These are phyloP conservation scores for Monilinia fructicola DNA, from an alignment of 2,329 filamentous ascomycete genomes.

Conservation along the genomic window DNA sequence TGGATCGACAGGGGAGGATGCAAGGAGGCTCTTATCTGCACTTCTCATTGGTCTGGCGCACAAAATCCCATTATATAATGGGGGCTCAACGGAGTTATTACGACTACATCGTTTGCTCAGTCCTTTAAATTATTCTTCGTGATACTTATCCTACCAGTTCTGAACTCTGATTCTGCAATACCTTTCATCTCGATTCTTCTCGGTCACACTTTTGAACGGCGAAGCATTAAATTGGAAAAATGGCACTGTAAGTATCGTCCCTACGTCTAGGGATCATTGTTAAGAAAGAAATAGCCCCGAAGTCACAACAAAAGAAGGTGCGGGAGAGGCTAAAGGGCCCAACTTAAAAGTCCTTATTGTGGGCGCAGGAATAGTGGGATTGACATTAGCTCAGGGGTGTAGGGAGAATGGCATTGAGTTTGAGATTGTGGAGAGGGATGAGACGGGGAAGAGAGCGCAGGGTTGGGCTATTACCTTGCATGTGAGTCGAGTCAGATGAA, in stretches of 20 bases:
- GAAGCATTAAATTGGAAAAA: not conserved
- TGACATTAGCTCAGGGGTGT: slow-evolving; percentile 23
- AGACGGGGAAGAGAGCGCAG: slow-evolving; percentile 40
- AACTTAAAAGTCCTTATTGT: slow-evolving; percentile 21
- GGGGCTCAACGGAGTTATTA: no score
- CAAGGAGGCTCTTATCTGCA: not conserved
- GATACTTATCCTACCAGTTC: no score
- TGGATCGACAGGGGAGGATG: not conserved
- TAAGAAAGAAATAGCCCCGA: not conserved
- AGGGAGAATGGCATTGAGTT: slow-evolving; percentile 22
- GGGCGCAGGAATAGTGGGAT: slow-evolving; percentile 23
- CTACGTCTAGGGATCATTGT: not conserved
- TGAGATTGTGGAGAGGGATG: slow-evolving; percentile 41
- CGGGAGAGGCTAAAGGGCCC: not conserved
- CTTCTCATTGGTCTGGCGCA: slow-evolving; percentile 2
- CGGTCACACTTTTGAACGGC: no score
- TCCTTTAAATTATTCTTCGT: no score
- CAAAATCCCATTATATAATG: not conserved
- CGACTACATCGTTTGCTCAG: no score
- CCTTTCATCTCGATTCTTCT: no score
- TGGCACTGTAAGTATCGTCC: not conserved
- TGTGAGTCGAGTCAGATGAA: slow-evolving; percentile 1
- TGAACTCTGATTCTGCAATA: no score
- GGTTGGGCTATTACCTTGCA: slow-evolving; percentile 63
- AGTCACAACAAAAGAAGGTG: no score